Percentiles rank a stretch among this genome's conserved stretches.
phyloP scores from a whole-genome alignment of 306 rosid genomes.

The Cucurbita maxima region DNA sequence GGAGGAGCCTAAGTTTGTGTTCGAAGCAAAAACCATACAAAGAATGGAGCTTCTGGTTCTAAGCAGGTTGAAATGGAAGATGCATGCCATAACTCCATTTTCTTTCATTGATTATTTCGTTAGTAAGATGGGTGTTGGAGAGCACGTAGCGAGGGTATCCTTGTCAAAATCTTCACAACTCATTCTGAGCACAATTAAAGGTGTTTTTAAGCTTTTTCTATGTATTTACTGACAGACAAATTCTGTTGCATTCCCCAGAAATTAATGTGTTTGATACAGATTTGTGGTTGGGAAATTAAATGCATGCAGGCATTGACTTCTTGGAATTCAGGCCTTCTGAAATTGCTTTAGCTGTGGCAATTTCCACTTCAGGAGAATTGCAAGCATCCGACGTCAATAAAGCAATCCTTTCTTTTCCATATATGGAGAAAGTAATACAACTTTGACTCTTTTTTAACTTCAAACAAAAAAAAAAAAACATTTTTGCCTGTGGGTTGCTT shows the following conservation, averaged over 20 bases:
- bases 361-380: conserved; percentile 28
- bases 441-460: conserved; percentile 1
- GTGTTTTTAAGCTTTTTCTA: conserved; percentile 18
- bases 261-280: conserved; percentile 25
- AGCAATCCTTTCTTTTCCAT: conserved; percentile 30
- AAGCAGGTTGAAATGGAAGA: conserved; percentile 53
- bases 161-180: conserved; percentile 27
- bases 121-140: conserved; percentile 23
- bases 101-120: conserved; percentile 55
- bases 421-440: conserved; percentile 39
- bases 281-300: conserved; percentile 21
- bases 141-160: conserved; percentile 10
- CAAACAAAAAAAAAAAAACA: neutral
- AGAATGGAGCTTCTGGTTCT: conserved; percentile 63
- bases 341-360: conserved; percentile 71
- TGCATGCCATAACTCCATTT: conserved; percentile 54
- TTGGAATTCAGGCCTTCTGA: conserved; percentile 82
- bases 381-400: conserved; percentile 27
- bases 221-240: conserved; percentile 3
- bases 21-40: conserved; percentile 33
- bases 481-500: neutral
- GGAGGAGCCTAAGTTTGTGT: conserved; percentile 38
- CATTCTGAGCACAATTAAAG: conserved; percentile 29
- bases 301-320: conserved; percentile 59
- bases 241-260: conserved; percentile 3